phyloP scores from a whole-genome alignment of 140 eudicot species.

The Flaveria floridana region DNA sequence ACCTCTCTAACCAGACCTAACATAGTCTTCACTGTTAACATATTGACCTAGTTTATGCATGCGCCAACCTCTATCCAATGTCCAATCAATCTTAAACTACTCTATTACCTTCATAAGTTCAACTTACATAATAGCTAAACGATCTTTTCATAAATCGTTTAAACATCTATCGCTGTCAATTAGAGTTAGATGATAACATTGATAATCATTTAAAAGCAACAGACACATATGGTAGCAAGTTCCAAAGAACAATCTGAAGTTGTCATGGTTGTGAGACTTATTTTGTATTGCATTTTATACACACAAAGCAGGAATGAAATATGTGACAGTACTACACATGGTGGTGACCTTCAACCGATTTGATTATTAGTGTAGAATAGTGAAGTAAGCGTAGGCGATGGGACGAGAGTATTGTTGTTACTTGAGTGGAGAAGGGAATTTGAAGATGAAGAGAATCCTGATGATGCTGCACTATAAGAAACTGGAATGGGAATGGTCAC shows the following conservation, averaged over 20 bases:
- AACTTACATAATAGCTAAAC: constrained; percentile 9
- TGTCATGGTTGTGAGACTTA: neutral
- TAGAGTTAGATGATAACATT: neutral
- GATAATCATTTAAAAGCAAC: neutral
- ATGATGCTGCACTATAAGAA: constrained; percentile 49
- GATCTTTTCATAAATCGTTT: neutral
- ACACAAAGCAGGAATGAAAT: constrained; percentile 28
- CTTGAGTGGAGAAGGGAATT: constrained; percentile 18
- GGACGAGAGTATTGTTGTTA: constrained; percentile 17
- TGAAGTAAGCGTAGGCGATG: constrained; percentile 21
- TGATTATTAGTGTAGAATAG: constrained; percentile 30
- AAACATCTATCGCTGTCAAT: neutral
- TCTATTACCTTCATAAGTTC: neutral
- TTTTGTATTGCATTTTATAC: constrained; percentile 21
- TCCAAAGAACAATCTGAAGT: constrained; percentile 12
- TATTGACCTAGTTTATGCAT: too few relatives aligned
- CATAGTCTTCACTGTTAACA: too few relatives aligned
- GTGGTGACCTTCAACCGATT: constrained; percentile 29
- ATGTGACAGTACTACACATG: constrained; percentile 10
- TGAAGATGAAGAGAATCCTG: constrained; percentile 48
- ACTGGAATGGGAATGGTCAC: constrained; percentile 22
- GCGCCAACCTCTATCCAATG: too few relatives aligned
- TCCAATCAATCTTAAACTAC: too few relatives aligned
- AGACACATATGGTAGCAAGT: neutral
- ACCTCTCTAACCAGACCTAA: too few relatives aligned